Conservation (phyloP, 495 filamentous ascomycete genomes). For the Penicillium parvum region DNA sequence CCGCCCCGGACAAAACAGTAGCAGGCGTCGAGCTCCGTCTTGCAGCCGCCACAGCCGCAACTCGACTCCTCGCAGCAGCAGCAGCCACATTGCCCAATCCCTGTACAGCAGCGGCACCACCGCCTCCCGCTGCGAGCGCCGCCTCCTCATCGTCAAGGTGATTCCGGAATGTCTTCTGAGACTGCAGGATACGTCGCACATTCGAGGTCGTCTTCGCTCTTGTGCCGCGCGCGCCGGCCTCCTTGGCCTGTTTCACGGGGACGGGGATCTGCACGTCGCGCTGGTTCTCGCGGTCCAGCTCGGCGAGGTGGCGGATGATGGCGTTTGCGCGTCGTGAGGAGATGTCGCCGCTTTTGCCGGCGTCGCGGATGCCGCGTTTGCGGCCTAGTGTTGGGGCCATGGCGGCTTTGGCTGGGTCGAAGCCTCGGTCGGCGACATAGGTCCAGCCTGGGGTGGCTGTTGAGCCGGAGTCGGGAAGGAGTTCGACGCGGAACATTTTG, state of each 20-base stretch:
- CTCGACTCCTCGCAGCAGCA: conserved; percentile 15
- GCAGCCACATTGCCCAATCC: conserved; percentile 35
- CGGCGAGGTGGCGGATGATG: conserved; percentile 68
- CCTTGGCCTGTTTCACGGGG: conserved; percentile 48
- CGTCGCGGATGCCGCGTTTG: conserved; percentile 60
- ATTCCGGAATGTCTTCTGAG: conserved; percentile 87
- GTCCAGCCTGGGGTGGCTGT: conserved; percentile 77
- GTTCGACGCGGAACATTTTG: conserved; percentile 71
- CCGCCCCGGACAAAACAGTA: conserved; percentile 9
- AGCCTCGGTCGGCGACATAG: conserved; percentile 74
- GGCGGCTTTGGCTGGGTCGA: conserved; percentile 55
- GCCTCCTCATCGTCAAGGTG: conserved; percentile 88
- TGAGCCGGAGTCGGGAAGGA: conserved; percentile 65
- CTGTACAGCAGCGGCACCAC: background rate
- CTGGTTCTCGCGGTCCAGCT: conserved; percentile 76
- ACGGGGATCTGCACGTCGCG: conserved; percentile 66
- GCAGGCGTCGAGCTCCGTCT: conserved; percentile 37
- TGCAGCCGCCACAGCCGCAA: conserved; percentile 9
- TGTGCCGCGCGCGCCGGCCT: conserved; percentile 45
- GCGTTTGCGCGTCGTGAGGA: conserved; percentile 73
- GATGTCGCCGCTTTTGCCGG: conserved; percentile 51
- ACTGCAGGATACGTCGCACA: conserved; percentile 85
- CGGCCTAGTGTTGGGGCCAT: conserved; percentile 54
- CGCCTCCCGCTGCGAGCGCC: conserved; percentile 33
- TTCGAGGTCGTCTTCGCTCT: conserved; percentile 64